Conservation (phyloP, 257 asterid genomes). For the Jasminum sambac region DNA sequence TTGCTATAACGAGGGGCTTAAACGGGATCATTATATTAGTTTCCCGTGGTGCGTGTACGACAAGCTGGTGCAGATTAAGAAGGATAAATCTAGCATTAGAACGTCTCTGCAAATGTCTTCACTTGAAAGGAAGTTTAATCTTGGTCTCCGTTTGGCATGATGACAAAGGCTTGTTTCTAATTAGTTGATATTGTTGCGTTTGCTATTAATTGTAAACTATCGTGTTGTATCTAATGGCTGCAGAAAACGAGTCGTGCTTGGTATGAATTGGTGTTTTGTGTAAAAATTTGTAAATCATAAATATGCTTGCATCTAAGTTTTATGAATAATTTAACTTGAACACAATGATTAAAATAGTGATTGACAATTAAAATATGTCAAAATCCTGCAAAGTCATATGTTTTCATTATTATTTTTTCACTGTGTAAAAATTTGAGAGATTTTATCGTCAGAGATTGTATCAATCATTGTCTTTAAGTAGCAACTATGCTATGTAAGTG, state of each 20-base stretch:
- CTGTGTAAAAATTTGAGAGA: no score
- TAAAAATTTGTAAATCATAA: background rate
- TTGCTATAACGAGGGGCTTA: conserved; percentile 52
- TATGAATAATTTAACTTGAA: no score
- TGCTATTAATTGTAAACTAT: background rate
- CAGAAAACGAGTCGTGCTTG: background rate
- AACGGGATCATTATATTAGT: conserved; percentile 68
- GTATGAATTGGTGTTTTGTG: background rate
- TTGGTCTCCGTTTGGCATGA: conserved; percentile 30
- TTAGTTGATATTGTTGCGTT: background rate
- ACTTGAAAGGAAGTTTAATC: conserved; percentile 26
- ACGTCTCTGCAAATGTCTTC: conserved; percentile 24
- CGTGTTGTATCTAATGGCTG: background rate
- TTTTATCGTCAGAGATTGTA: no score
- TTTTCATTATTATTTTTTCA: no score
- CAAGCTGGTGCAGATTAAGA: conserved; percentile 67
- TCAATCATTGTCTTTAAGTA: no score
- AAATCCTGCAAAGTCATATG: no score
- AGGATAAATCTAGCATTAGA: conserved; percentile 24
- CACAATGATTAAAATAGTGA: no score
- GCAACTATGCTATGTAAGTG: no score
- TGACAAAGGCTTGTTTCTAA: background rate
- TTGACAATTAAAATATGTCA: no score
- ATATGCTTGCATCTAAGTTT: background rate
- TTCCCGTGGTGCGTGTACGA: conserved; percentile 89